Percentiles rank a stretch among this genome's conserved stretches.
Conservation (phyloP, 441 rosid species). For the Melastoma candidum region DNA sequence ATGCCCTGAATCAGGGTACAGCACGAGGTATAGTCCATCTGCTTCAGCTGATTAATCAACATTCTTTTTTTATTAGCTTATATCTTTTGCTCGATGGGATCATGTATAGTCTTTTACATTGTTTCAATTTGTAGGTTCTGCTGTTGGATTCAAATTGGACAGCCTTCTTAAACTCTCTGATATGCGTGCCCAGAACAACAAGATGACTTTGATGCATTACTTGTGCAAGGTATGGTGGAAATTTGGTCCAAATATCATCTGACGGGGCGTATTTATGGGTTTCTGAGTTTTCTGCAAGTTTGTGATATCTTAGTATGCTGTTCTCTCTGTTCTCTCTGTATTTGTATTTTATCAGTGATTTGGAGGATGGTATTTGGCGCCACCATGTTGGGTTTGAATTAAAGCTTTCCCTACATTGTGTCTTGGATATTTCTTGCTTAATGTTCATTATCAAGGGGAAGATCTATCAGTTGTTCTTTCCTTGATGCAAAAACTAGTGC, state of each 20-base stretch:
- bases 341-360: too few species aligned
- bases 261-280: too few species aligned
- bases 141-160: constrained; percentile 93
- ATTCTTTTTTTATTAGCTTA: constrained; percentile 4
- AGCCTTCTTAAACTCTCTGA: constrained; percentile 95
- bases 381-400: too few species aligned
- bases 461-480: too few species aligned
- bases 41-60: constrained; percentile 1
- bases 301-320: neutral
- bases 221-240: constrained; percentile 64
- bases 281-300: neutral
- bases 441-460: too few species aligned
- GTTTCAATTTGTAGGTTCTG: constrained; percentile 53
- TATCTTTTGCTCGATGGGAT: neutral
- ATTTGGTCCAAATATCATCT: too few species aligned
- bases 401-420: too few species aligned
- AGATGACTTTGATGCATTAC: constrained; percentile 96
- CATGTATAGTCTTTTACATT: constrained; percentile 7
- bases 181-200: constrained; percentile 94
- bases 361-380: too few species aligned
- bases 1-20: constrained; percentile 98
- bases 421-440: too few species aligned
- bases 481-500: too few species aligned
- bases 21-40: constrained; percentile 56
- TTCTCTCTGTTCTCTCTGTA: too few species aligned